Conservation (phyloP, 1,139 yeast species). For the Candida buenavistaensis region DNA sequence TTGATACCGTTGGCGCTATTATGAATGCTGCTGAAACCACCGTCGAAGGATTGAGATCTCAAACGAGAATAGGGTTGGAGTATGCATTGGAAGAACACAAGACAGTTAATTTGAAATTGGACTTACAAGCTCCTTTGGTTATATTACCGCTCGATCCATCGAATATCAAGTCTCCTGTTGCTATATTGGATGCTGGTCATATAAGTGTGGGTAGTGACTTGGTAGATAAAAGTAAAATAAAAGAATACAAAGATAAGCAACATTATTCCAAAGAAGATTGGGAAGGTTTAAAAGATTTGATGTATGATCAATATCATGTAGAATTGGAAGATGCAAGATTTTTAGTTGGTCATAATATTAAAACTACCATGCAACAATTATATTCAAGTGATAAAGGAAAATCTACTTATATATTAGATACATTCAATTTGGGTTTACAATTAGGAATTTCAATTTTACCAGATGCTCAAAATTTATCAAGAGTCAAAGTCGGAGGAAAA, state of each 20-base stretch:
- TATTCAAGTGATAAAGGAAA: slow-evolving; percentile 41
- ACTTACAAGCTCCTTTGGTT: slow-evolving; percentile 89
- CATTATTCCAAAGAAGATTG: slow-evolving; percentile 75
- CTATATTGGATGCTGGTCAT: slow-evolving; percentile 94
- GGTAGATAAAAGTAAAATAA: slow-evolving; percentile 68
- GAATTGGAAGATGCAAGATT: slow-evolving; percentile 85
- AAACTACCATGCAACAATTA: slow-evolving; percentile 71
- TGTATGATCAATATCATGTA: slow-evolving; percentile 87
- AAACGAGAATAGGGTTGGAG: slow-evolving; percentile 89
- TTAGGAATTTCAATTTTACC: slow-evolving; percentile 86
- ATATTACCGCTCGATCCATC: slow-evolving; percentile 85
- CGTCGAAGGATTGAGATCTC: slow-evolving; percentile 84
- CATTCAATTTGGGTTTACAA: slow-evolving; percentile 68
- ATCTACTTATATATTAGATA: slow-evolving; percentile 67
- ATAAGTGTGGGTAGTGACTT: slow-evolving; percentile 80
- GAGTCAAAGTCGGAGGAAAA: slow-evolving; percentile 72
- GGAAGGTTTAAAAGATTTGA: slow-evolving; percentile 65
- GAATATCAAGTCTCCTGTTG: slow-evolving; percentile 83
- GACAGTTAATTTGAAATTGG: slow-evolving; percentile 80
- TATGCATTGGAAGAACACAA: slow-evolving; percentile 94
- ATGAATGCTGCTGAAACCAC: slow-evolving; percentile 96
- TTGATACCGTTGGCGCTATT: slow-evolving; percentile 87
- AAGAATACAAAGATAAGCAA: slow-evolving; percentile 68
- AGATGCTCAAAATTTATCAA: slow-evolving; percentile 71
- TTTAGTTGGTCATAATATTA: slow-evolving; percentile 79